Conservation (phyloP, 331 rosid genomes). For the Acacia concinna region DNA sequence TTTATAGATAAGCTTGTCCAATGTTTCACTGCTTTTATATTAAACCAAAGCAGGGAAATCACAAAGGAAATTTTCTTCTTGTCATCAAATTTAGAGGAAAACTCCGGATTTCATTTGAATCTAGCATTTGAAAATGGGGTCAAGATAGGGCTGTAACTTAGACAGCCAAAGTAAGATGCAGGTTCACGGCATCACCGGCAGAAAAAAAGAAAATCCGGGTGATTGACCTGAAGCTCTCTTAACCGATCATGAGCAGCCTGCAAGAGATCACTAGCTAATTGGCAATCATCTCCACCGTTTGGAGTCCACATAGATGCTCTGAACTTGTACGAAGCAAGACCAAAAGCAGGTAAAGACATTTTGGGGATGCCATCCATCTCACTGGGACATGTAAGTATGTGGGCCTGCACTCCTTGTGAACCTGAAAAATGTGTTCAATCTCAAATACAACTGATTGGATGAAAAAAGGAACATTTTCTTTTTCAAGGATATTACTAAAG, state of each 20-base stretch:
- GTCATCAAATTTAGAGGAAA: neutral
- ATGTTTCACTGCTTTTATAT: conserved; percentile 10
- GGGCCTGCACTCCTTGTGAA: conserved; percentile 36
- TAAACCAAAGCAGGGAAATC: conserved; percentile 37
- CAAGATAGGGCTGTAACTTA: conserved; percentile 22
- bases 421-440: conserved; percentile 42
- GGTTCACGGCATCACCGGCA: conserved; percentile 36
- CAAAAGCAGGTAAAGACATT: conserved; percentile 55
- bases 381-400: conserved; percentile 35
- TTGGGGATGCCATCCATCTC: conserved; percentile 44
- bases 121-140: conserved; percentile 20
- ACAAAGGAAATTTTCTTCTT: conserved; percentile 16
- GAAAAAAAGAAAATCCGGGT: conserved; percentile 70
- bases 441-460: neutral
- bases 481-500: neutral
- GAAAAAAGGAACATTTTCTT: neutral
- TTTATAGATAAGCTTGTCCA: conserved; percentile 24
- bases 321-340: conserved; percentile 80
- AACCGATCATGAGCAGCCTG: conserved; percentile 52
- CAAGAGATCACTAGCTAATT: conserved; percentile 49
- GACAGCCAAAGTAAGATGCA: conserved; percentile 14
- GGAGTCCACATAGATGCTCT: conserved; percentile 64
- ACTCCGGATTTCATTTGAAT: conserved; percentile 4
- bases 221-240: conserved; percentile 50
- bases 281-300: conserved; percentile 50